Conservation (phyloP, 2,329 filamentous ascomycete species). For the Tolypocladium pustulatum region DNA sequence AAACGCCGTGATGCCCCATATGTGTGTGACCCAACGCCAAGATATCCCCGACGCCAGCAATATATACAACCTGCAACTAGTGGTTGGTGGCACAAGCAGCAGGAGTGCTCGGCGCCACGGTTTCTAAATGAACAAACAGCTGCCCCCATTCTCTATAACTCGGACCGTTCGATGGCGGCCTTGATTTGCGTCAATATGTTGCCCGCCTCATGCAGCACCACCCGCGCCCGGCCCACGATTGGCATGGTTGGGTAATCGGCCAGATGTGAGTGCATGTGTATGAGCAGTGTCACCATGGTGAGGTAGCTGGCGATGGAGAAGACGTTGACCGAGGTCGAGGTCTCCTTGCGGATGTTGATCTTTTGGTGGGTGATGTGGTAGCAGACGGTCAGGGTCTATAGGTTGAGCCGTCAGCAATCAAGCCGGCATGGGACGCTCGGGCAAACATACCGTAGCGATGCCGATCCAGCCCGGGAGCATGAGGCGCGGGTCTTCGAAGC, state of each 20-base stretch:
- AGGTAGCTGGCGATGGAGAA: constrained; percentile 69
- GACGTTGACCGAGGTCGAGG: constrained; percentile 64
- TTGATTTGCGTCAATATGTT: constrained; percentile 17
- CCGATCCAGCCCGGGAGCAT: constrained; percentile 69
- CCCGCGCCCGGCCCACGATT: constrained; percentile 31
- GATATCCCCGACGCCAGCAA: neutral
- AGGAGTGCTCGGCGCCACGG: neutral
- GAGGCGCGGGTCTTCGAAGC: constrained; percentile 58
- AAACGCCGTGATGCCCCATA: neutral
- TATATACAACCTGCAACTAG: neutral
- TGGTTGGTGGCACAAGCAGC: neutral
- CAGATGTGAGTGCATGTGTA: constrained; percentile 54
- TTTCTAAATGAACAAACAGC: neutral
- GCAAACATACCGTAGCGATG: constrained; percentile 61
- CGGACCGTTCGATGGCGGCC: constrained; percentile 19
- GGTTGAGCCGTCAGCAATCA: neutral
- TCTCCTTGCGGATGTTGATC: constrained; percentile 71
- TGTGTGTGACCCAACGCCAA: neutral
- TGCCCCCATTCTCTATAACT: constrained; percentile 10
- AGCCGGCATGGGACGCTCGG: neutral
- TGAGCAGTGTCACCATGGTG: constrained; percentile 59
- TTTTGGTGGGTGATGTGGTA: constrained; percentile 72
- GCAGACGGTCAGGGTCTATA: constrained; percentile 57
- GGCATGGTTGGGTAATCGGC: constrained; percentile 52
- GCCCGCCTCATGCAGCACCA: constrained; percentile 23